These are phyloP conservation scores for Apiotrichum domesticum DNA, from an alignment of 1,284 basidiomycete genomes.

Conservation along the genomic window DNA sequence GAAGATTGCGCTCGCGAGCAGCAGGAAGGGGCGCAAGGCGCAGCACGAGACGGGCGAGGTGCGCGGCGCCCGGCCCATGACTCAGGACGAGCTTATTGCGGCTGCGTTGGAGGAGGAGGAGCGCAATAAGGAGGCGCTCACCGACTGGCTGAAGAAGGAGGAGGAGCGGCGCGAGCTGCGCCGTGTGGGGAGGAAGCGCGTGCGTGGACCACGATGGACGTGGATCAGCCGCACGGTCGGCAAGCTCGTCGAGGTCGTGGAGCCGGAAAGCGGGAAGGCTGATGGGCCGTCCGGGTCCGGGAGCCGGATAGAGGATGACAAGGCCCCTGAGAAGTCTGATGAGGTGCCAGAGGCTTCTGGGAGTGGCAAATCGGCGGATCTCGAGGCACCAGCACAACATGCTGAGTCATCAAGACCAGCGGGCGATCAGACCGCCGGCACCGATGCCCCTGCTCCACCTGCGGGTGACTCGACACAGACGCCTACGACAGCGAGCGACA, in stretches of 20 bases:
- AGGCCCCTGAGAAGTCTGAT: too few relatives aligned
- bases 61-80: constrained; percentile 33
- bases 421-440: too few relatives aligned
- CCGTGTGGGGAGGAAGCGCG: constrained; percentile 45
- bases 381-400: too few relatives aligned
- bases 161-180: constrained; percentile 49
- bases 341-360: too few relatives aligned
- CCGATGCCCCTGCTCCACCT: too few relatives aligned
- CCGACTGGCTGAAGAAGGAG: constrained; percentile 49
- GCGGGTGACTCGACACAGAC: too few relatives aligned
- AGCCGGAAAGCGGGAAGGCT: neutral
- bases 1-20: constrained; percentile 12
- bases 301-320: too few relatives aligned
- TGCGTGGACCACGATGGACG: constrained; percentile 49
- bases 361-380: too few relatives aligned
- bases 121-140: constrained; percentile 50
- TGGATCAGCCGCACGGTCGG: constrained; percentile 48
- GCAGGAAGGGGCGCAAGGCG: constrained; percentile 25
- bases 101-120: constrained; percentile 52
- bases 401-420: too few relatives aligned
- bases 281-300: too few relatives aligned
- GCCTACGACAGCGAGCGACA: too few relatives aligned
- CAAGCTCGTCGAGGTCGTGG: constrained; percentile 34
- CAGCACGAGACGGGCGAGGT: constrained; percentile 36
- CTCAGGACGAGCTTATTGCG: constrained; percentile 51